Conservation (phyloP, 768 basidiomycete species). For the Boletus patriciae region DNA sequence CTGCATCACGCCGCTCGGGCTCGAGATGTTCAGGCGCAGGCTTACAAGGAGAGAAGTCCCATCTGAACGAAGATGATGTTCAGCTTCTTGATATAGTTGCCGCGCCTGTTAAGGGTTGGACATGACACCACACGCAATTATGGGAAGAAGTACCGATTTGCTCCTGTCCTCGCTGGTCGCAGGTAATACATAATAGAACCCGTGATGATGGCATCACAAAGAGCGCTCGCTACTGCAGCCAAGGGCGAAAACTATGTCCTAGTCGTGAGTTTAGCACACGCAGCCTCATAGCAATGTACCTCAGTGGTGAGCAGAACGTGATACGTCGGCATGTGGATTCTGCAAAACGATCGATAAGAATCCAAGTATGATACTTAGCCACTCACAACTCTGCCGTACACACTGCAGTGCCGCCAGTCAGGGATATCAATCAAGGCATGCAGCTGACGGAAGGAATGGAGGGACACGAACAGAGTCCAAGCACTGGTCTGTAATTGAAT, state of each 20-base stretch:
- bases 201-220: too few species aligned
- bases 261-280: not conserved
- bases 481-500: not conserved
- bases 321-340: slow-evolving; percentile 11
- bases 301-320: not conserved
- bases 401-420: slow-evolving; percentile 1
- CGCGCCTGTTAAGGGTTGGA: not conserved
- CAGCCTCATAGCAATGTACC: not conserved
- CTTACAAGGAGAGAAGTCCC: slow-evolving; percentile 23
- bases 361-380: too few species aligned
- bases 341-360: not conserved
- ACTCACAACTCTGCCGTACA: slow-evolving; percentile 7
- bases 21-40: not conserved
- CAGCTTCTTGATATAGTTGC: slow-evolving; percentile 15
- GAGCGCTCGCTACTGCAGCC: slow-evolving; percentile 4
- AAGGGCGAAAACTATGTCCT: slow-evolving; percentile 6
- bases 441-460: not conserved
- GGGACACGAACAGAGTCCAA: slow-evolving; percentile 17
- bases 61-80: slow-evolving; percentile 19
- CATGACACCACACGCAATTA: not conserved
- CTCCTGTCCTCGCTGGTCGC: slow-evolving; percentile 10
- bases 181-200: too few species aligned
- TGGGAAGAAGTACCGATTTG: slow-evolving; percentile 8
- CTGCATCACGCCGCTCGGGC: not conserved
- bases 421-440: not conserved